These are phyloP conservation scores for Wickerhamomyces queroliae DNA, from an alignment of 805 yeast genomes.

Conservation along the genomic window DNA sequence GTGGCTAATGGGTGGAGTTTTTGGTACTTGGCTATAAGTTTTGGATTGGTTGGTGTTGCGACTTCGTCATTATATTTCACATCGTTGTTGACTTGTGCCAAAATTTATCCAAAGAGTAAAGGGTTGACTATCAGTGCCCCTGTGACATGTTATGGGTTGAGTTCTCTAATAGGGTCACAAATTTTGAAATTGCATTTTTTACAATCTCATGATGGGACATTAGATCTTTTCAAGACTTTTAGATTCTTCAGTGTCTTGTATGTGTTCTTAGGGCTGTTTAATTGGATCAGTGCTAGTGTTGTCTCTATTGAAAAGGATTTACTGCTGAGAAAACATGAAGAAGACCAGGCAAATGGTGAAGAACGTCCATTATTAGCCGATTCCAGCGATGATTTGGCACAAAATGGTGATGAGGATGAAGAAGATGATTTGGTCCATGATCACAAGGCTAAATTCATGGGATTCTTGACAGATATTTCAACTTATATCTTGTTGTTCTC, in stretches of 20 bases:
- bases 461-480: conserved; percentile 38
- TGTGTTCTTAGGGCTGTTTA: conserved; percentile 47
- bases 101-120: conserved; percentile 69
- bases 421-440: conserved; percentile 22
- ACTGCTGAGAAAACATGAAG: conserved; percentile 14
- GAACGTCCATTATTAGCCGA: conserved; percentile 27
- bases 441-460: conserved; percentile 14
- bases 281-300: conserved; percentile 59
- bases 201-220: conserved; percentile 14
- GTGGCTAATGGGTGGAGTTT: conserved; percentile 25
- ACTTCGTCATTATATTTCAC: conserved; percentile 70
- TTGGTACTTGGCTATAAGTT: conserved; percentile 39
- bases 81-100: conserved; percentile 74
- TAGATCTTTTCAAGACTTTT: conserved; percentile 51
- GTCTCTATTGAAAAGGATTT: conserved; percentile 42
- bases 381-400: conserved; percentile 10
- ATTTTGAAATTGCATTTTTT: conserved; percentile 35
- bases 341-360: conserved; percentile 22
- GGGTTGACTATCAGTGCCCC: conserved; percentile 86
- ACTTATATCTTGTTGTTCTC: conserved; percentile 61
- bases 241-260: conserved; percentile 46
- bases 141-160: conserved; percentile 80
- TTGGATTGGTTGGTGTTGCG: conserved; percentile 60
- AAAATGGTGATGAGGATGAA: conserved; percentile 14
- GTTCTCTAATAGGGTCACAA: conserved; percentile 72